Conservation (phyloP, 257 asterid genomes). For the Nicotiana tabacum region DNA sequence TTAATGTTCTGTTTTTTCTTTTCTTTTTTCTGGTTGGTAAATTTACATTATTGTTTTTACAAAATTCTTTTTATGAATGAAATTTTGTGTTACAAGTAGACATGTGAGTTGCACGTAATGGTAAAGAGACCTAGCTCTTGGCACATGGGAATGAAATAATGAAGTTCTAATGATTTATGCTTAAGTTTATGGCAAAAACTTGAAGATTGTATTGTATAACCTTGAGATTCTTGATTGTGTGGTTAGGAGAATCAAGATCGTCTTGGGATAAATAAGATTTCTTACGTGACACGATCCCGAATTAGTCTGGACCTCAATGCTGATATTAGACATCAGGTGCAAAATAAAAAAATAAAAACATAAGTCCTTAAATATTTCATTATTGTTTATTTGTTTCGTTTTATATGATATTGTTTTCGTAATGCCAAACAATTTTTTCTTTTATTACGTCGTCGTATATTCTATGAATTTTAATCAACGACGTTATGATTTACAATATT, state of each 20-base stretch:
- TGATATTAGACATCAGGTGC: no score
- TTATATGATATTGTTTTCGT: neutral
- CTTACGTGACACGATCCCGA: no score
- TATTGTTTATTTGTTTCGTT: neutral
- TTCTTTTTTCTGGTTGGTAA: neutral
- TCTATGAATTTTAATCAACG: no score
- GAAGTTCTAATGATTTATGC: conserved; percentile 1
- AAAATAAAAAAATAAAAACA: no score
- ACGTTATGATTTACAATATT: no score
- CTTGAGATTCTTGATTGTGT: neutral
- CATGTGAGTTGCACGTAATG: neutral
- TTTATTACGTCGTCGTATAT: no score
- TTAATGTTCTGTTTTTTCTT: conserved; percentile 14
- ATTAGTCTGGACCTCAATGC: no score
- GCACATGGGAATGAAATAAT: neutral
- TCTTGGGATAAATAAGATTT: no score
- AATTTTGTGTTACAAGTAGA: conserved; percentile 5
- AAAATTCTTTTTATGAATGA: neutral
- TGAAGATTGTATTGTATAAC: neutral
- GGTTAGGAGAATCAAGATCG: neutral
- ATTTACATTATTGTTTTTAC: neutral
- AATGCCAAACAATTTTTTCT: no score
- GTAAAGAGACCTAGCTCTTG: neutral
- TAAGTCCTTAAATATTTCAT: no score
- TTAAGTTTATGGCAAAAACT: conserved; percentile 1